These are phyloP conservation scores for Uromyces viciae-fabae DNA, from an alignment of 1,284 basidiomycete genomes.

Conservation along the genomic window DNA sequence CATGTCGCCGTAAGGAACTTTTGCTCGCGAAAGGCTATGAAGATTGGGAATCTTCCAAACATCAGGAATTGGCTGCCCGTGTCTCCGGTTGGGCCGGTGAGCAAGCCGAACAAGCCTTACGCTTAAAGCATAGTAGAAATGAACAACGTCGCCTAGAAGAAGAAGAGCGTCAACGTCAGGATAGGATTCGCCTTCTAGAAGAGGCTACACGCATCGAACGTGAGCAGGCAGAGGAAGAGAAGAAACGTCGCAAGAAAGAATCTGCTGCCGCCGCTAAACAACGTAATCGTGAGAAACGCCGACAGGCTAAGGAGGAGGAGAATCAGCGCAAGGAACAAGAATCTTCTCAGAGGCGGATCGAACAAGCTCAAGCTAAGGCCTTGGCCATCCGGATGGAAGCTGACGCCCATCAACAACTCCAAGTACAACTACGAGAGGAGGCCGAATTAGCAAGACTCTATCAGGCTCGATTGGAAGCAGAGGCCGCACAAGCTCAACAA, in stretches of 20 bases:
- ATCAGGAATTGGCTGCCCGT: constrained; percentile 26
- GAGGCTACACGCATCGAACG: constrained; percentile 19
- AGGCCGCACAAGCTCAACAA: not conserved
- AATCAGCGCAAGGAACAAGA: constrained; percentile 25
- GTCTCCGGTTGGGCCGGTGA: constrained; percentile 42
- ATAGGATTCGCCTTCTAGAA: constrained; percentile 18
- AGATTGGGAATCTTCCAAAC: constrained; percentile 26
- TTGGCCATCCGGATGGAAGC: constrained; percentile 9
- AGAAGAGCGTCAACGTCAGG: constrained; percentile 32
- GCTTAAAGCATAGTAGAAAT: constrained; percentile 4
- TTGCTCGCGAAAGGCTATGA: constrained; percentile 27
- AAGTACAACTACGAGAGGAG: constrained; percentile 21
- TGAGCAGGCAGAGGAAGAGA: constrained; percentile 30
- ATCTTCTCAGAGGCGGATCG: constrained; percentile 6
- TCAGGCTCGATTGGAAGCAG: constrained; percentile 14
- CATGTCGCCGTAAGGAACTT: constrained; percentile 39
- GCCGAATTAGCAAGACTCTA: constrained; percentile 11
- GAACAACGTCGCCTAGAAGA: constrained; percentile 35
- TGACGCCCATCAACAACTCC: constrained; percentile 24
- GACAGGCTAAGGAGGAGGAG: constrained; percentile 35
- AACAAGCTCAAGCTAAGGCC: constrained; percentile 15
- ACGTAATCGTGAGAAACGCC: constrained; percentile 25
- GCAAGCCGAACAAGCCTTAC: constrained; percentile 26
- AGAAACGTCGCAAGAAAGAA: constrained; percentile 32
- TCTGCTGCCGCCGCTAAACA: constrained; percentile 14